Base-by-base conservation (phyloP, 768 basidiomycete species). In the Coprinopsis sp. region DNA sequence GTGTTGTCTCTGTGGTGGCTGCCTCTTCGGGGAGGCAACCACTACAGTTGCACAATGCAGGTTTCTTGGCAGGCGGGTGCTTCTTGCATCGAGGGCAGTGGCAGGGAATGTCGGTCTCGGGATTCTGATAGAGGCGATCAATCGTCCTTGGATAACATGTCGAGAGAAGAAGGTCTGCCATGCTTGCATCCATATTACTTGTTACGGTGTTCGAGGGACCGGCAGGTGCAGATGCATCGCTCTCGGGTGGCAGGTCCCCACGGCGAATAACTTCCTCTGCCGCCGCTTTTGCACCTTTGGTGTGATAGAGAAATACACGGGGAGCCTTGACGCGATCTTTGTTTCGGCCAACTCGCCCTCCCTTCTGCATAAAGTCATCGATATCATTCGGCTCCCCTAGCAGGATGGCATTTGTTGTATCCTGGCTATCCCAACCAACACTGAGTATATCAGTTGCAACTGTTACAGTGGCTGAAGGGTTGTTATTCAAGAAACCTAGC, bases 301-400 rank as follows among this genome's bases (percentile, higher is more conserved):
- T 21, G 16, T 21, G n/a, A 24, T 46, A 46, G 3, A 46, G 44
- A 27, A 46, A 21, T 7, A 23, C 34, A 3, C 44, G 34, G 6
- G 44, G 44, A 12, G 21, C 6, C 13, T 11, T 46, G 33, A 46
- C 44, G 14, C 21, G 6, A 5, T 21, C 22, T 10, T 33, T 6
- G 18, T 46, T 30, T 7, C 44, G 23, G 24, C 44, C 44, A 4
- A 50, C 37, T 12, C 50, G 42, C 13, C 53, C 53, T 22, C 51
- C 51, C 29, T 54, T 54, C 30, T 51, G 53, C n/a, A 54, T 46
- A 37, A 54, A 54, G 24, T 54, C 40, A 30, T 54, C 50, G 27
- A 51, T 43, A 33, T 51, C 27, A 18, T 28, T 37, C 14, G 53
- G 53, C 38, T 51, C 53, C 2, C 54, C 56, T 19, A 51, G 25